Evolutionary conservation across 257 asterid species (phyloP).

Genomic region (Solanum commersonii): DNA sequence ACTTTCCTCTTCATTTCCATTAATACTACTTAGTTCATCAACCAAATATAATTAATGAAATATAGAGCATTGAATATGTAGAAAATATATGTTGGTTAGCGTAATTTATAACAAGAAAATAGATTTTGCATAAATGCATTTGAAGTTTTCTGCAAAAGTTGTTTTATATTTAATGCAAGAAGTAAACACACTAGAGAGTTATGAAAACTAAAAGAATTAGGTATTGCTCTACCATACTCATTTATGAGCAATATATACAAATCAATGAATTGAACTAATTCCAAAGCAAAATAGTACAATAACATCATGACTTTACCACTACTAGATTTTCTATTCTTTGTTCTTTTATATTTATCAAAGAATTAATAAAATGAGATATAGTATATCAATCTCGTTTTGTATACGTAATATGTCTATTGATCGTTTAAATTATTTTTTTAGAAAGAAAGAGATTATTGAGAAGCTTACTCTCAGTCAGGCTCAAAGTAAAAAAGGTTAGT

Average conservation of each 20-base stretch:
- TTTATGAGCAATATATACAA: neutral
- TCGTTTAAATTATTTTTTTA: neutral
- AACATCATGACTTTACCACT: constrained; percentile 2
- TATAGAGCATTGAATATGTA: neutral
- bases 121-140: neutral
- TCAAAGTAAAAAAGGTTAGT: neutral
- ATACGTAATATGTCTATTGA: neutral
- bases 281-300: neutral
- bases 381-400: neutral
- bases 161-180: neutral
- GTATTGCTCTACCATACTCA: constrained; percentile 1
- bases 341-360: neutral
- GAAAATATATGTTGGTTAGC: neutral
- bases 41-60: neutral
- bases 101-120: neutral
- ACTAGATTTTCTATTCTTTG: neutral
- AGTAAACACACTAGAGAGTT: neutral
- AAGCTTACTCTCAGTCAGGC: neutral
- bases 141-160: neutral
- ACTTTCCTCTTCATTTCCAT: neutral
- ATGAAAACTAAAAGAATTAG: neutral
- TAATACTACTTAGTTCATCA: neutral
- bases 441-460: neutral
- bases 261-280: neutral
- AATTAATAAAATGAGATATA: neutral